These are phyloP conservation scores for Multifurca ochricompacta DNA, from an alignment of 768 basidiomycete species.

Conservation along the genomic window DNA sequence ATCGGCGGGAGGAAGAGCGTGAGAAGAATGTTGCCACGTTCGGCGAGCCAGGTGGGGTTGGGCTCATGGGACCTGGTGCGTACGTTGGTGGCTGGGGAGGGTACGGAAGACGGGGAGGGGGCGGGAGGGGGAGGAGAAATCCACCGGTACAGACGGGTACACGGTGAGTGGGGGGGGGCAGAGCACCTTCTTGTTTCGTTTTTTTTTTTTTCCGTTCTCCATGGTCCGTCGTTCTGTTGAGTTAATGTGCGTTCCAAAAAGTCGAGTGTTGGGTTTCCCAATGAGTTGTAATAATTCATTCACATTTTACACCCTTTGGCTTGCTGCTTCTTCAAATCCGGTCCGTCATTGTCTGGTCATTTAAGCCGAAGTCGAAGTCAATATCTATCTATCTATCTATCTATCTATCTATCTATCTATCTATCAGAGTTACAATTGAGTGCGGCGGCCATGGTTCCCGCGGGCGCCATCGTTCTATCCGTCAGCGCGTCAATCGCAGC, in stretches of 20 bases:
- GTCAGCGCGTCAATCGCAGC: too few species aligned
- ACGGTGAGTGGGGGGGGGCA: neutral
- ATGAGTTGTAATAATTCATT: too few species aligned
- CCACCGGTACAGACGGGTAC: conserved; percentile 20
- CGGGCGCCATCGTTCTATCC: too few species aligned
- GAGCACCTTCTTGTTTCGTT: neutral
- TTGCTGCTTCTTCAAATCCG: too few species aligned
- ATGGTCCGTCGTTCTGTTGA: too few species aligned
- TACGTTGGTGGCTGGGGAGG: conserved; percentile 78
- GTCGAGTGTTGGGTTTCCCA: neutral
- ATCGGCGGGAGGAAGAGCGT: conserved; percentile 73
- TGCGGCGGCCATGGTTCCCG: too few species aligned
- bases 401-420: too few species aligned
- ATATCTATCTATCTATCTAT: too few species aligned
- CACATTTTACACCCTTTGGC: too few species aligned
- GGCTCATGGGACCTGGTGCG: conserved; percentile 68
- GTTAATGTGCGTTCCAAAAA: neutral
- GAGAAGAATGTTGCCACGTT: conserved; percentile 83
- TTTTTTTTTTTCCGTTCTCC: neutral
- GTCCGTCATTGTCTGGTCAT: neutral
- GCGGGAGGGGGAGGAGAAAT: conserved; percentile 35
- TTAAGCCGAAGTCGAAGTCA: too few species aligned
- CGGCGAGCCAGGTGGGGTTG: conserved; percentile 76
- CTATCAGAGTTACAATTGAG: too few species aligned
- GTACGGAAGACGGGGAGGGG: conserved; percentile 47